phyloP scores from a whole-genome alignment of 139 green algal species.

The Chlamydomonas asymmetrica region DNA sequence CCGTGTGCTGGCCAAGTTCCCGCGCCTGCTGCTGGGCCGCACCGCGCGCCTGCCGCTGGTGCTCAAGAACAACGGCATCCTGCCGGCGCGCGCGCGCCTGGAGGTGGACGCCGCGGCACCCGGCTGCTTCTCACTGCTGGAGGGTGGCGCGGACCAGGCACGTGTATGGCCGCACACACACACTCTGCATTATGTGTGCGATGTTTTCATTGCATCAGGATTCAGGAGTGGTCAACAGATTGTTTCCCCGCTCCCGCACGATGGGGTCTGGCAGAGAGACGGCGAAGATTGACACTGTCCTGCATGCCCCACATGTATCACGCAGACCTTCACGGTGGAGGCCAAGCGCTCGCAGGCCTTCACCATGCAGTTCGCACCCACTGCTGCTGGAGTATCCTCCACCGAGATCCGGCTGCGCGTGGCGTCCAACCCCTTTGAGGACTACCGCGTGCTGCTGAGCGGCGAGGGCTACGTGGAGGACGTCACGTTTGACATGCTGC shows the following conservation, averaged over 20 bases:
- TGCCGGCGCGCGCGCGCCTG: slow-evolving; percentile 60
- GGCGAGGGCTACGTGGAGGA: slow-evolving; percentile 76
- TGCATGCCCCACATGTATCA: too few relatives aligned
- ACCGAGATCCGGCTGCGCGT: slow-evolving; percentile 56
- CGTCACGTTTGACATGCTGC: slow-evolving; percentile 66
- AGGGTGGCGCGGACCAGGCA: slow-evolving; percentile 13
- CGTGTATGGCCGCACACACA: too few relatives aligned
- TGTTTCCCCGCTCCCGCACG: too few relatives aligned
- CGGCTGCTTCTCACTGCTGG: slow-evolving; percentile 59
- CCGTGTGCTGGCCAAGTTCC: slow-evolving; percentile 59
- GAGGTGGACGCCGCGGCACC: slow-evolving; percentile 53
- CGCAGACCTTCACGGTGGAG: slow-evolving; percentile 50
- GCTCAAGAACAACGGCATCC: slow-evolving; percentile 74
- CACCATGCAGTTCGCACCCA: slow-evolving; percentile 54
- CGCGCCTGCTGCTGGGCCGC: slow-evolving; percentile 58
- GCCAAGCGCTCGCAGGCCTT: slow-evolving; percentile 53
- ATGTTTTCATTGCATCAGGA: too few relatives aligned
- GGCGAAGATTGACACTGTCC: too few relatives aligned
- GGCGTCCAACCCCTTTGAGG: slow-evolving; percentile 76
- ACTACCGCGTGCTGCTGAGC: slow-evolving; percentile 45
- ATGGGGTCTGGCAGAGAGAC: too few relatives aligned
- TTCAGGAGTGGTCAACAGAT: too few relatives aligned
- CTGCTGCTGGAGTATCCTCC: slow-evolving; percentile 25
- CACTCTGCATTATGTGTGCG: too few relatives aligned
- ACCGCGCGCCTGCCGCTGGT: slow-evolving; percentile 38